A percentile compares a stretch with the other conserved stretches of the same genome.
phyloP scores from a whole-genome alignment of 768 basidiomycete species.

The Favolaschia claudopus region DNA sequence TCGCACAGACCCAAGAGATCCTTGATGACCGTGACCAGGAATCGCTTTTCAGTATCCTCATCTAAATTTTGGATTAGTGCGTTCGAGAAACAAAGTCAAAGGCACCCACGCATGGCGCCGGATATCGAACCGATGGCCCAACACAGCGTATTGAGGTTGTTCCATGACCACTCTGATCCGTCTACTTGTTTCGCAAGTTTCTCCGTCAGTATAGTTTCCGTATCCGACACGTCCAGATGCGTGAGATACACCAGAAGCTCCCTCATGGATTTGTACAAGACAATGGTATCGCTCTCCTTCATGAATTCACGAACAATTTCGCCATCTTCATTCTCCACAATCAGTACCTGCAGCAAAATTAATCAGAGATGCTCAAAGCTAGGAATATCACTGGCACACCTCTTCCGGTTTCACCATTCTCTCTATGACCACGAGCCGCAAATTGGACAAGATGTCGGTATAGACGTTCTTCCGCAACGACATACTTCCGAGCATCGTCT shows the following conservation, averaged over 20 bases:
- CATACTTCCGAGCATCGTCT: constrained; percentile 77
- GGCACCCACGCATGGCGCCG: constrained; percentile 92
- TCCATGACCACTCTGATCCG: constrained; percentile 99
- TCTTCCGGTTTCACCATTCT: constrained; percentile 99
- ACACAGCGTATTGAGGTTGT: constrained; percentile 97
- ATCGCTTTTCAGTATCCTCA: constrained; percentile 98
- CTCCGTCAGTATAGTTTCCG: constrained; percentile 96
- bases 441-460: constrained; percentile 91
- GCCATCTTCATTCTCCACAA: constrained; percentile 99
- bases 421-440: constrained; percentile 95
- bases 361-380: neutral
- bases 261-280: constrained; percentile 98
- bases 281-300: constrained; percentile 98
- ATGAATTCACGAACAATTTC: constrained; percentile 99
- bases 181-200: constrained; percentile 98
- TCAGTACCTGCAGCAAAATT: constrained; percentile 74
- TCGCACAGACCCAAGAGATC: constrained; percentile 97
- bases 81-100: neutral
- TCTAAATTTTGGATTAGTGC: constrained; percentile 54
- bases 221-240: constrained; percentile 94
- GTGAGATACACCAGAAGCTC: constrained; percentile 97
- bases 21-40: constrained; percentile 98
- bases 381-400: constrained; percentile 51
- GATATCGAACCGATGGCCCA: constrained; percentile 99
- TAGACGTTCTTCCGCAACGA: constrained; percentile 93